A percentile compares a stretch with the other conserved stretches of the same genome.
phyloP scores from a whole-genome alignment of 2,329 filamentous ascomycete species.

The Ophiostoma sp. region DNA sequence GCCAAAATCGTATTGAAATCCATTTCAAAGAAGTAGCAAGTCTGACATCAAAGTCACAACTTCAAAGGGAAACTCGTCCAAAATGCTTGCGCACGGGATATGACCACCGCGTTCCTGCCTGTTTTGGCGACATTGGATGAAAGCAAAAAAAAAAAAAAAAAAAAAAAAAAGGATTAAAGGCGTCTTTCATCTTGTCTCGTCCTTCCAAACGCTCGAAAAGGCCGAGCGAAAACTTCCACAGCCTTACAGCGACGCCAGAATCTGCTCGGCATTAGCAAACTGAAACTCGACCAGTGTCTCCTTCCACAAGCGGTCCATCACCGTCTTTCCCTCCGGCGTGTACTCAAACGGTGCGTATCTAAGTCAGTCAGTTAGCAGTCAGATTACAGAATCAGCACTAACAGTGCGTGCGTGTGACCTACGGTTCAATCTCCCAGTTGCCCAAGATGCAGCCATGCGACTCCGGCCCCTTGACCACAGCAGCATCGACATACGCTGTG shows the following conservation, averaged over 20 bases:
- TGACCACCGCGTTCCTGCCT: too few species aligned
- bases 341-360: slow-evolving; percentile 18
- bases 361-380: neutral
- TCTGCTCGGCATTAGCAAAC: neutral
- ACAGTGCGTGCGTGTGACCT: neutral
- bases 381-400: neutral
- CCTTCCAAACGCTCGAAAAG: too few species aligned
- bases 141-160: too few species aligned
- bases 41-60: too few species aligned
- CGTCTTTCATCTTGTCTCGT: too few species aligned
- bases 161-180: too few species aligned
- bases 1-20: too few species aligned
- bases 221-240: too few species aligned
- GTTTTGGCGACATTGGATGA: too few species aligned
- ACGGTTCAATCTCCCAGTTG: slow-evolving; percentile 24
- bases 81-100: too few species aligned
- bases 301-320: slow-evolving; percentile 22
- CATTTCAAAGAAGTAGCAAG: too few species aligned
- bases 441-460: slow-evolving; percentile 22
- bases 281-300: slow-evolving; percentile 23
- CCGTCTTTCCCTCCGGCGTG: slow-evolving; percentile 9
- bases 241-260: neutral
- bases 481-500: slow-evolving; percentile 15
- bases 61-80: too few species aligned
- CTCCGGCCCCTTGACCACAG: slow-evolving; percentile 22